phyloP scores from a whole-genome alignment of 352 stramenopile genomes.

The Phytophthora citricola region DNA sequence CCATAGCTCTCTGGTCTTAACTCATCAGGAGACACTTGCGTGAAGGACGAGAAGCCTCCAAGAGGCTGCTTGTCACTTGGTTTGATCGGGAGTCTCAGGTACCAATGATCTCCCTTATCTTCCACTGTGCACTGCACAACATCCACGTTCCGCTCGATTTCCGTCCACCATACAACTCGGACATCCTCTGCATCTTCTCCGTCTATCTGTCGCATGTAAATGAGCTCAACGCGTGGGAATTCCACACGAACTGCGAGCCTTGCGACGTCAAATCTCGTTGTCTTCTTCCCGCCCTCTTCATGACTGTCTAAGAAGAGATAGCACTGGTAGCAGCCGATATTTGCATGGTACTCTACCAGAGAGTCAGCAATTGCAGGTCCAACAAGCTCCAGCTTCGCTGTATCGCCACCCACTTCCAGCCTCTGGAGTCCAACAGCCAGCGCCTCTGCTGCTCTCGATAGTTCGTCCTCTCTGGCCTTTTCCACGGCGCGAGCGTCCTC shows the following conservation, averaged over 20 bases:
- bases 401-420: constrained; percentile 19
- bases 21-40: constrained; percentile 50
- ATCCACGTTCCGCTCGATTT: constrained; percentile 67
- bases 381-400: not conserved
- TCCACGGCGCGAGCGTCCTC: constrained; percentile 34
- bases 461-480: constrained; percentile 36
- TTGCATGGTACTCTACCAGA: constrained; percentile 79
- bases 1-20: constrained; percentile 53
- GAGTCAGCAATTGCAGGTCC: constrained; percentile 36
- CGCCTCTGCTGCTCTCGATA: constrained; percentile 36
- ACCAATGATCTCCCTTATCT: constrained; percentile 64
- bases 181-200: constrained; percentile 4
- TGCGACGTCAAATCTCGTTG: constrained; percentile 22
- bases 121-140: constrained; percentile 43
- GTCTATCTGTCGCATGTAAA: not conserved
- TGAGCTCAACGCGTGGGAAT: constrained; percentile 49
- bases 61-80: constrained; percentile 54
- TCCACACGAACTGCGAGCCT: constrained; percentile 42
- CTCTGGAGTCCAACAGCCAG: constrained; percentile 30
- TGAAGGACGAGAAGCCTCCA: constrained; percentile 67
- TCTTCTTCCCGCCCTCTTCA: constrained; percentile 4
- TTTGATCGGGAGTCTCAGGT: constrained; percentile 66
- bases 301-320: constrained; percentile 49
- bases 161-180: constrained; percentile 47
- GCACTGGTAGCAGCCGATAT: constrained; percentile 86